Conservation (phyloP, 345 rosid genomes). For the Pugionium dolabratum region DNA sequence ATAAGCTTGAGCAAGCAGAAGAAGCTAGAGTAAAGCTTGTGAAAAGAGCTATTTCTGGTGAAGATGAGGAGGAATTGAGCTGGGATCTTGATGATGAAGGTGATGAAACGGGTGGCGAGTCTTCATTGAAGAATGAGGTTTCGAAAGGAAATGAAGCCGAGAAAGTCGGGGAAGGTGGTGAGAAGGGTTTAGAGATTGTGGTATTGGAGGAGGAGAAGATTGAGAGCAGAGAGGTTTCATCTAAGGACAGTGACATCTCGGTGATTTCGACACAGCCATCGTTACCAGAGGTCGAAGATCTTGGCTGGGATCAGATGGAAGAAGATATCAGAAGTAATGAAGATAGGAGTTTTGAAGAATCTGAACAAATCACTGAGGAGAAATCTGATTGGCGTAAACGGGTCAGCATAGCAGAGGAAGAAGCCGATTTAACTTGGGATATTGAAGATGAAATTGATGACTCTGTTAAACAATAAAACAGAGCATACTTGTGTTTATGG, state of each 20-base stretch:
- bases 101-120: conserved; percentile 20
- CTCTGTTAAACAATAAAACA: conserved; percentile 31
- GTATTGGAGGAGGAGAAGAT: conserved; percentile 46
- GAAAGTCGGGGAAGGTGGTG: not conserved
- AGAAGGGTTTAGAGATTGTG: conserved; percentile 27
- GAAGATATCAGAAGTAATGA: conserved; percentile 60
- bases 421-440: conserved; percentile 82
- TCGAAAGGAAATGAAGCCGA: conserved; percentile 22
- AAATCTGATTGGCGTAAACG: conserved; percentile 53
- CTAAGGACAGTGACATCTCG: conserved; percentile 67
- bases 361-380: conserved; percentile 33
- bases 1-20: conserved; percentile 61
- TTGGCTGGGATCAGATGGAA: conserved; percentile 79
- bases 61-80: conserved; percentile 72
- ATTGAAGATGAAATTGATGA: conserved; percentile 61
- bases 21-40: conserved; percentile 70
- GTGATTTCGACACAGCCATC: conserved; percentile 64
- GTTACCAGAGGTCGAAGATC: conserved; percentile 58
- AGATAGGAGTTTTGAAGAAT: conserved; percentile 37
- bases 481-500: not conserved
- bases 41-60: conserved; percentile 54
- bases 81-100: conserved; percentile 75
- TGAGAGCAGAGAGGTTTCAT: conserved; percentile 45
- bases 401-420: conserved; percentile 56
- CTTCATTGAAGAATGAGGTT: not conserved